A percentile compares a stretch with the other conserved stretches of the same genome.
phyloP scores from a whole-genome alignment of 164 flowering plant species.

The Aristolochia fimbriata region DNA sequence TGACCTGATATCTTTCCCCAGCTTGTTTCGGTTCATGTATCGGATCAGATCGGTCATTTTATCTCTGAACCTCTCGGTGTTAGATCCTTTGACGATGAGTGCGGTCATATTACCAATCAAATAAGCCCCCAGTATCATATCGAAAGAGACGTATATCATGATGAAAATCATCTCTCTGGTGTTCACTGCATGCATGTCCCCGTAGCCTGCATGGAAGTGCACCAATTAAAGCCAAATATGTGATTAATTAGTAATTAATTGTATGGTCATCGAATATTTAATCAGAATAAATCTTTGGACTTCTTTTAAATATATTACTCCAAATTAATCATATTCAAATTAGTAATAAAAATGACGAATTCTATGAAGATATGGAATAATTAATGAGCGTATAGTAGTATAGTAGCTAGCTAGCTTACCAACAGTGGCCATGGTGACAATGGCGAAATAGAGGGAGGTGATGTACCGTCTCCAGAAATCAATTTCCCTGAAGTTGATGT shows the following conservation, averaged over 20 bases:
- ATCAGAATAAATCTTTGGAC: too few relatives aligned
- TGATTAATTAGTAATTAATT: too few relatives aligned
- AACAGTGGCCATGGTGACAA: slow-evolving; percentile 21
- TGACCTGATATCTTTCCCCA: slow-evolving; percentile 16
- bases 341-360: too few relatives aligned
- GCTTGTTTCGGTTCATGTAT: slow-evolving; percentile 20
- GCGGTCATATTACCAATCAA: slow-evolving; percentile 28
- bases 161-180: slow-evolving; percentile 24
- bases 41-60: slow-evolving; percentile 21
- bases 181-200: slow-evolving; percentile 26
- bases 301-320: too few relatives aligned
- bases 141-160: slow-evolving; percentile 21
- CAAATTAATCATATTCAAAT: too few relatives aligned
- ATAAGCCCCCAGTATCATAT: slow-evolving; percentile 24
- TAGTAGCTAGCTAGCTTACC: too few relatives aligned
- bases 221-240: too few relatives aligned
- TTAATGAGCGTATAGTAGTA: neutral
- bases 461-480: slow-evolving; percentile 60
- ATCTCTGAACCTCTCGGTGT: slow-evolving; percentile 24
- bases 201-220: slow-evolving; percentile 11
- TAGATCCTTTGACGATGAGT: slow-evolving; percentile 22
- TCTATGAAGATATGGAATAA: too few relatives aligned
- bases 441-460: slow-evolving; percentile 17
- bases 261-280: too few relatives aligned
- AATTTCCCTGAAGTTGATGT: slow-evolving; percentile 57